Percentiles rank a stretch among this genome's conserved stretches.
These are phyloP conservation scores for Beauveria caledonica DNA, from an alignment of 2,329 filamentous ascomycete species.

Conservation along the genomic window DNA sequence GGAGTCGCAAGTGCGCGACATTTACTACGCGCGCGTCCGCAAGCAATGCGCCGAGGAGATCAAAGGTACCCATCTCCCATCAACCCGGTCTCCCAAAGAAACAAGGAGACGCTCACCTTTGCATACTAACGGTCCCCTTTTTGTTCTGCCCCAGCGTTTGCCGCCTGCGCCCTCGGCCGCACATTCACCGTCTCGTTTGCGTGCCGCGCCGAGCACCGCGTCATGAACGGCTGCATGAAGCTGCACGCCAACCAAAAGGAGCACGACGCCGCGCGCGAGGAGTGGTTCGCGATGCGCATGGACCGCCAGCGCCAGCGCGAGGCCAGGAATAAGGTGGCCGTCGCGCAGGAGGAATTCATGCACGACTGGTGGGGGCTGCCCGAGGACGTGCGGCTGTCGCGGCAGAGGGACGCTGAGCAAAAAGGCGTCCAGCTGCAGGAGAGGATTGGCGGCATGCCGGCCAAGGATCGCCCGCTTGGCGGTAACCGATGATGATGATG, in stretches of 20 bases:
- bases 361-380: slow-evolving; percentile 61
- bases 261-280: slow-evolving; percentile 79
- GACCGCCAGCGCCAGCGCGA: slow-evolving; percentile 62
- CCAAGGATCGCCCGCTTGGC: slow-evolving; percentile 27
- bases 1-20: slow-evolving; percentile 71
- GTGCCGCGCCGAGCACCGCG: slow-evolving; percentile 68
- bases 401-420: slow-evolving; percentile 44
- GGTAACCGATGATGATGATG: slow-evolving; percentile 5
- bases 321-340: slow-evolving; percentile 49
- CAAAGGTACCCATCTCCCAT: slow-evolving; percentile 44
- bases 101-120: too few species aligned
- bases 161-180: slow-evolving; percentile 76
- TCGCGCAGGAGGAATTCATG: slow-evolving; percentile 57
- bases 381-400: slow-evolving; percentile 43
- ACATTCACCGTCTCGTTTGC: slow-evolving; percentile 83
- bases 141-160: slow-evolving; percentile 63
- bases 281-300: slow-evolving; percentile 79
- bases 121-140: too few species aligned
- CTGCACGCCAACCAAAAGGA: slow-evolving; percentile 74
- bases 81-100: background rate
- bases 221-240: slow-evolving; percentile 94
- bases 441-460: slow-evolving; percentile 46
- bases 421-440: slow-evolving; percentile 34
- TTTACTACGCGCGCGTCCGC: slow-evolving; percentile 75
- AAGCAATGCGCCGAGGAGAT: slow-evolving; percentile 69